Conservation (phyloP, 1,139 yeast species). For the Nakaseomyces kungkrabaensis region DNA sequence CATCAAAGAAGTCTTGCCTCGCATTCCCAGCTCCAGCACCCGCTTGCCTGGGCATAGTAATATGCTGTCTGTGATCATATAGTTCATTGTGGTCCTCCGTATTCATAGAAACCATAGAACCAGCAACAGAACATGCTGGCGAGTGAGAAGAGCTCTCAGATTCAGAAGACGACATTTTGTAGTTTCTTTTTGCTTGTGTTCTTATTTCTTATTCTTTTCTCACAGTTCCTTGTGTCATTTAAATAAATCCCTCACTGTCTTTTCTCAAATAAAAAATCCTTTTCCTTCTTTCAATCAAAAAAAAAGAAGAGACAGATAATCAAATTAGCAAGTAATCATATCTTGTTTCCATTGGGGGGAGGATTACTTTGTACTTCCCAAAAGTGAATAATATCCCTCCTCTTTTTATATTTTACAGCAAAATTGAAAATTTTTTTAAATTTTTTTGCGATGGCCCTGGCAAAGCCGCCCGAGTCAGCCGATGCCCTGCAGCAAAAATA, state of each 20-base stretch:
- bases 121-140: constrained; percentile 18
- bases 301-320: background rate
- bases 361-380: too few species aligned
- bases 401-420: too few species aligned
- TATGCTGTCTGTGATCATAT: constrained; percentile 48
- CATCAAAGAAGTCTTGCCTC: constrained; percentile 1
- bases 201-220: background rate
- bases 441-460: too few species aligned
- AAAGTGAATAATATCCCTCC: background rate
- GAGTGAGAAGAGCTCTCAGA: constrained; percentile 10
- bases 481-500: too few species aligned
- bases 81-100: constrained; percentile 37
- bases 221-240: too few species aligned
- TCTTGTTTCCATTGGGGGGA: background rate
- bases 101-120: constrained; percentile 29
- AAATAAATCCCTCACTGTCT: too few species aligned
- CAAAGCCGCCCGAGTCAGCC: too few species aligned
- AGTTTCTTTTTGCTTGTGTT: background rate
- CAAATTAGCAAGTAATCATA: too few species aligned
- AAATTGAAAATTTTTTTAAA: too few species aligned
- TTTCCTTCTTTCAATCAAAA: background rate
- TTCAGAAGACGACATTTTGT: background rate
- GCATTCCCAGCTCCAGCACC: background rate
- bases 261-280: too few species aligned
- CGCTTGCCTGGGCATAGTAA: background rate